Percentiles rank a stretch among this genome's conserved stretches.
Conservation (phyloP, 2,329 filamentous ascomycete species). For the Aureobasidium leucospermi region DNA sequence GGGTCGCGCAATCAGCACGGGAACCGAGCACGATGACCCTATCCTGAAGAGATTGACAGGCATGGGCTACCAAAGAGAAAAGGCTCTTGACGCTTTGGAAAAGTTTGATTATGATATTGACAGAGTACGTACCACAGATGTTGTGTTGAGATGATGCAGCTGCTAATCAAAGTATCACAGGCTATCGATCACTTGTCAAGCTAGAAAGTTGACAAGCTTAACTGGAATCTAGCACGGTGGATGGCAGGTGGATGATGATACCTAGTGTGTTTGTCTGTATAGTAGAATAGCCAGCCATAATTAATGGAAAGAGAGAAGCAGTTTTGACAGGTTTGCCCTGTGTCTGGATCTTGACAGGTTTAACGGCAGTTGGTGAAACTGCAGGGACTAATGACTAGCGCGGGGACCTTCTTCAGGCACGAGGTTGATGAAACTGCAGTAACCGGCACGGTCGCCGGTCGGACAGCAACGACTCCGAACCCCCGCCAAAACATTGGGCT, state of each 20-base stretch:
- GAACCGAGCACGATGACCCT: conserved; percentile 79
- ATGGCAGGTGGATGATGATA: background rate
- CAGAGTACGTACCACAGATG: conserved; percentile 55
- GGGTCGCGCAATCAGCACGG: conserved; percentile 63
- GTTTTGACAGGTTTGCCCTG: background rate
- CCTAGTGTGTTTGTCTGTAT: background rate
- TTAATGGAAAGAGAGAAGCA: background rate
- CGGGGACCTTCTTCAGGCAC: background rate
- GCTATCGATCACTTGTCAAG: conserved; percentile 17
- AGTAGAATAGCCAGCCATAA: background rate
- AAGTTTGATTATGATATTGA: conserved; percentile 95
- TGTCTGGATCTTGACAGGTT: background rate
- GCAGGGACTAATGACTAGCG: background rate
- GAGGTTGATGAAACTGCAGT: too few species aligned
- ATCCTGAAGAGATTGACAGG: conserved; percentile 81
- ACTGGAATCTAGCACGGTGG: conserved; percentile 9
- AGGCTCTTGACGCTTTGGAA: conserved; percentile 74
- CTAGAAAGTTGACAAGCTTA: conserved; percentile 4
- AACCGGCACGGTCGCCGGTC: background rate
- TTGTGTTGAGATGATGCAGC: background rate
- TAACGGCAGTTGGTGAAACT: background rate
- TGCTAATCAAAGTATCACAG: background rate
- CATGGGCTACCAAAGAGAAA: conserved; percentile 76
- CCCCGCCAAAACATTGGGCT: conserved; percentile 5
- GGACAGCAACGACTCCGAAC: background rate